phyloP scores from a whole-genome alignment of 2,329 filamentous ascomycete species.

The Monosporascus sp. region DNA sequence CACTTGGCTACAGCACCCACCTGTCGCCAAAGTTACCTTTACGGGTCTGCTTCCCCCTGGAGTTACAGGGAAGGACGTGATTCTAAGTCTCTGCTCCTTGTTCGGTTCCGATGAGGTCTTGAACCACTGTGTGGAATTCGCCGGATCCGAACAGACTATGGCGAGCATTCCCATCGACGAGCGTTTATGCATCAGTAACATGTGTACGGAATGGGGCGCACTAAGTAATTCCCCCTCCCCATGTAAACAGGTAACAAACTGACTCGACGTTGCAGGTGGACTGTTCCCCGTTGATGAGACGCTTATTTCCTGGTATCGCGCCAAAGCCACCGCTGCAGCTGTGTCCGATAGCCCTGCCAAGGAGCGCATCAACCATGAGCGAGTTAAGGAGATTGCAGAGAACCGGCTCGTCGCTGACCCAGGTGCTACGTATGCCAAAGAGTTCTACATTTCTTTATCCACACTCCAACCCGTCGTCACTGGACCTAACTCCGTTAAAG shows the following conservation, averaged over 20 bases:
- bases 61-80: conserved; percentile 91
- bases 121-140: conserved; percentile 88
- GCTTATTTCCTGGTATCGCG: conserved; percentile 67
- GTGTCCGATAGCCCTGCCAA: conserved; percentile 49
- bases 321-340: conserved; percentile 67
- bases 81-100: conserved; percentile 78
- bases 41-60: conserved; percentile 69
- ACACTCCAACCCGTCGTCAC: conserved; percentile 79
- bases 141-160: conserved; percentile 73
- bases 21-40: conserved; percentile 73
- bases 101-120: conserved; percentile 80
- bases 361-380: conserved; percentile 63
- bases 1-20: conserved; percentile 88
- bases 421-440: conserved; percentile 76
- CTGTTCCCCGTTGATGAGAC: conserved; percentile 75
- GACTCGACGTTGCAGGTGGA: conserved; percentile 28
- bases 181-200: conserved; percentile 70
- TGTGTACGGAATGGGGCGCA: conserved; percentile 79
- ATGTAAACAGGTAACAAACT: not conserved
- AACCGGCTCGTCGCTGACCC: conserved; percentile 66
- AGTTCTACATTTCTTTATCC: conserved; percentile 74
- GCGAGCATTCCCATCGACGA: conserved; percentile 65
- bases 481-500: conserved; percentile 87
- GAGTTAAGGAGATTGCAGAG: conserved; percentile 65
- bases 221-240: conserved; percentile 31